phyloP scores from a whole-genome alignment of 2,329 filamentous ascomycete genomes.

The Neofusicoccum ribis region DNA sequence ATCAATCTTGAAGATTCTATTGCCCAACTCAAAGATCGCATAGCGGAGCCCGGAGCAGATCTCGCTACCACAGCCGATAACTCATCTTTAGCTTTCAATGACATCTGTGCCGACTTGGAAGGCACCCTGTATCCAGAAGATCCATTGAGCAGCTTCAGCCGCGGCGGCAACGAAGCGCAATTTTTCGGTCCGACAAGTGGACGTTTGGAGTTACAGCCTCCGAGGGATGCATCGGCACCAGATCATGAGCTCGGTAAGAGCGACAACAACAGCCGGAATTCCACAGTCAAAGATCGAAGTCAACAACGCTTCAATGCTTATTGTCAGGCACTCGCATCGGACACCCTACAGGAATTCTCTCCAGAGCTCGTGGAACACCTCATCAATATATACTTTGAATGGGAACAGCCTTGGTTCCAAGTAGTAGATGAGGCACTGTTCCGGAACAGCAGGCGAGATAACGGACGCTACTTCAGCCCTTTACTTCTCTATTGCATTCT shows the following conservation, averaged over 20 bases:
- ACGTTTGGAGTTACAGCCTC: slow-evolving; percentile 32
- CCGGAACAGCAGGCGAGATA: slow-evolving; percentile 28
- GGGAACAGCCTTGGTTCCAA: slow-evolving; percentile 42
- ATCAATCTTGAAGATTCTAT: slow-evolving; percentile 34
- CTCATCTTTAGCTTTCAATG: slow-evolving; percentile 20
- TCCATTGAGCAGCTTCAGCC: slow-evolving; percentile 35
- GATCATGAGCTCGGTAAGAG: too few species aligned
- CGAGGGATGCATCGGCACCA: too few species aligned
- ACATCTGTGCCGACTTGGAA: slow-evolving; percentile 29
- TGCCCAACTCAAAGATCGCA: not conserved
- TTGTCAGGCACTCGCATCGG: too few species aligned
- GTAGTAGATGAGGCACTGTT: slow-evolving; percentile 39
- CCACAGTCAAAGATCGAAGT: not conserved
- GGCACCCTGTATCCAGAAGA: slow-evolving; percentile 39
- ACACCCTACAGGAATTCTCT: not conserved
- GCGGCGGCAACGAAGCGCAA: slow-evolving; percentile 32
- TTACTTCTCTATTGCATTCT: slow-evolving; percentile 39
- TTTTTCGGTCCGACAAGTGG: slow-evolving; percentile 43
- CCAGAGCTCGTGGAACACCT: slow-evolving; percentile 32
- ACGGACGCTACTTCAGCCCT: slow-evolving; percentile 34
- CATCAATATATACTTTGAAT: slow-evolving; percentile 39
- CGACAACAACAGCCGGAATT: too few species aligned
- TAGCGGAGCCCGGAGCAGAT: too few species aligned
- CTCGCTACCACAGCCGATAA: not conserved
- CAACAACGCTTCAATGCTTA: not conserved